Percentiles rank a stretch among this genome's conserved stretches.
Evolutionary conservation across 2,329 filamentous ascomycete genomes (phyloP).

Genomic region (Lachnellula hyalina): DNA sequence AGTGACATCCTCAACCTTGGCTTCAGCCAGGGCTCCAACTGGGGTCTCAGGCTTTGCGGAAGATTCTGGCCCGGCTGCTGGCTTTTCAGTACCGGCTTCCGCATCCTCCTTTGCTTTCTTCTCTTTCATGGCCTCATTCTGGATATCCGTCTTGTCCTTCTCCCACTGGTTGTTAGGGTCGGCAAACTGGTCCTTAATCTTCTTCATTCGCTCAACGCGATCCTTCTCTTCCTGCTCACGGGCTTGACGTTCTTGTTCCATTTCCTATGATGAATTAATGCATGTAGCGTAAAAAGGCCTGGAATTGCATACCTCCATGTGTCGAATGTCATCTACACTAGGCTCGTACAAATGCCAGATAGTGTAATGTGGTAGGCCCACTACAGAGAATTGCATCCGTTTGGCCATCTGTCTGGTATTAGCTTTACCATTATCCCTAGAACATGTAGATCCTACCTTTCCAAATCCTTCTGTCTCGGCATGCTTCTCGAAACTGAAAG

Average conservation of each 20-base stretch:
- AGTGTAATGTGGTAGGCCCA: slow-evolving; percentile 93
- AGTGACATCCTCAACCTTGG: slow-evolving; percentile 5
- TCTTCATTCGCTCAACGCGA: slow-evolving; percentile 66
- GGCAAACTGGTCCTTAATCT: slow-evolving; percentile 75
- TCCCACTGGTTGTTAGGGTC: slow-evolving; percentile 79
- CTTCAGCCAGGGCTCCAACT: slow-evolving; percentile 5
- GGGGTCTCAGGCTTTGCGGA: slow-evolving; percentile 1
- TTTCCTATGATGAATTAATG: slow-evolving; percentile 54
- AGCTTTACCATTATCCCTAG: slow-evolving; percentile 3
- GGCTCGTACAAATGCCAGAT: slow-evolving; percentile 99
- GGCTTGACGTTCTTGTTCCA: slow-evolving; percentile 80
- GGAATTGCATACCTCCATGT: slow-evolving; percentile 68
- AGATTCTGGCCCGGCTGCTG: neutral
- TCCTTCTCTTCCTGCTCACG: slow-evolving; percentile 76
- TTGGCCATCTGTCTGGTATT: slow-evolving; percentile 73
- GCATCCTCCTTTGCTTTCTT: slow-evolving; percentile 37
- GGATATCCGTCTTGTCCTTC: slow-evolving; percentile 77
- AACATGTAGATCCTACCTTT: slow-evolving; percentile 58
- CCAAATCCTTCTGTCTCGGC: slow-evolving; percentile 98
- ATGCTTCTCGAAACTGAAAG: slow-evolving; percentile 98
- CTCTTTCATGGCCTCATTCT: slow-evolving; percentile 59
- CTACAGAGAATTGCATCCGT: slow-evolving; percentile 90
- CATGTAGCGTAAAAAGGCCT: neutral
- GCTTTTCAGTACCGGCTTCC: slow-evolving; percentile 10
- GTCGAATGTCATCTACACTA: slow-evolving; percentile 92